phyloP scores from a whole-genome alignment of 2,329 filamentous ascomycete genomes.

The Curvularia verruculosa region DNA sequence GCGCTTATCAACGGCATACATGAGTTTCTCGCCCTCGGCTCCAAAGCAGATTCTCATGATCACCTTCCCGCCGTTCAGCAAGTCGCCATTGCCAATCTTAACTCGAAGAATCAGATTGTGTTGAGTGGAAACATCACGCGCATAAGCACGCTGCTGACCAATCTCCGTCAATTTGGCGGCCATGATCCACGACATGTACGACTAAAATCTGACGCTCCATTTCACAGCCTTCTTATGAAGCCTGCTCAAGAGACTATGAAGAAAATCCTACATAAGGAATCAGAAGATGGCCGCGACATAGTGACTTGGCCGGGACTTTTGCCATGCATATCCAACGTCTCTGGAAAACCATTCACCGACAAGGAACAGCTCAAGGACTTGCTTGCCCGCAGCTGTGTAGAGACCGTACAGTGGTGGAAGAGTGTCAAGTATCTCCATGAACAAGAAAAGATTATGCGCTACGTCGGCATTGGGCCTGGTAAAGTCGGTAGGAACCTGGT shows the following conservation, averaged over 20 bases:
- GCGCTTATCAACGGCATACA: slow-evolving; percentile 74
- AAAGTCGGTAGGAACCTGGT: slow-evolving; percentile 94
- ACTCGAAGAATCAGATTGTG: slow-evolving; percentile 95
- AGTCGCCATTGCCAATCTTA: slow-evolving; percentile 91
- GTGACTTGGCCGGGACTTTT: slow-evolving; percentile 76
- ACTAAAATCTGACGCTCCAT: slow-evolving; percentile 85
- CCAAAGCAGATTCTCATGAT: slow-evolving; percentile 70
- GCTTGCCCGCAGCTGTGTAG: slow-evolving; percentile 80
- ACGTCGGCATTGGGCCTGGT: slow-evolving; percentile 91
- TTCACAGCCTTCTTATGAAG: slow-evolving; percentile 90
- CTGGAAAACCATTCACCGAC: slow-evolving; percentile 75
- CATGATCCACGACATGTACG: slow-evolving; percentile 89
- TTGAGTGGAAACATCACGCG: slow-evolving; percentile 83
- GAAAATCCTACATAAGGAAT: slow-evolving; percentile 66
- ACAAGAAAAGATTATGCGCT: slow-evolving; percentile 78
- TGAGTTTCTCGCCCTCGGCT: slow-evolving; percentile 76
- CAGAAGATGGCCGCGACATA: slow-evolving; percentile 65
- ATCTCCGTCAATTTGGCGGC: slow-evolving; percentile 86
- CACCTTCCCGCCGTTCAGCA: slow-evolving; percentile 79
- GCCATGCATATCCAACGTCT: slow-evolving; percentile 86
- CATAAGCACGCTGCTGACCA: slow-evolving; percentile 80
- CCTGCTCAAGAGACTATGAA: slow-evolving; percentile 79
- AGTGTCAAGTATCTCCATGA: slow-evolving; percentile 89
- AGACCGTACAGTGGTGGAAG: slow-evolving; percentile 94
- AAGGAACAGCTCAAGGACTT: slow-evolving; percentile 78